phyloP scores from a whole-genome alignment of 176 grass and related monocot species.

The Zoysia japonica region DNA sequence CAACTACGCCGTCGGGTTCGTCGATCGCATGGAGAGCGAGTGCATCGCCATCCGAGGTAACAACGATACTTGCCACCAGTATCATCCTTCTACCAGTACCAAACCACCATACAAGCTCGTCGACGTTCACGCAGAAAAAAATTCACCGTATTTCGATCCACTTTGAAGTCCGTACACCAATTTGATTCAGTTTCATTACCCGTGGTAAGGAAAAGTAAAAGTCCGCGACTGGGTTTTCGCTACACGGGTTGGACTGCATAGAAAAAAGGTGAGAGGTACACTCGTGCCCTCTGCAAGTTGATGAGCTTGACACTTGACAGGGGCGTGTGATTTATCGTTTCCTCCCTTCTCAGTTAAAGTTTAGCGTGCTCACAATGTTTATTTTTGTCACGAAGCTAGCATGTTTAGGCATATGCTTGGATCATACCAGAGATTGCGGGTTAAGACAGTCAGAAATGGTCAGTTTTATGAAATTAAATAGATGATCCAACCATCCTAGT shows the following conservation, averaged over 20 bases:
- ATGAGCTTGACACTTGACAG: neutral
- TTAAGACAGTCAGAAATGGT: constrained; percentile 3
- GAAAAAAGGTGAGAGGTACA: neutral
- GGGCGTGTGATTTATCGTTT: constrained; percentile 20
- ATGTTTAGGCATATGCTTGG: constrained; percentile 10
- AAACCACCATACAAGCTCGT: neutral
- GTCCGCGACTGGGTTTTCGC: constrained; percentile 44
- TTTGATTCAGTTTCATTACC: neutral
- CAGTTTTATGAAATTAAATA: neutral
- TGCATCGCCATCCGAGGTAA: constrained; percentile 93
- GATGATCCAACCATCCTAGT: neutral
- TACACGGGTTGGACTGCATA: constrained; percentile 29
- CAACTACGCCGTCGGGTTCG: constrained; percentile 90
- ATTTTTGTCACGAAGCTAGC: neutral
- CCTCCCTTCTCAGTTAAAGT: neutral
- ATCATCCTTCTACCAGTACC: neutral
- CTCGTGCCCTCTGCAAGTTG: neutral
- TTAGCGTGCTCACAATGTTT: neutral
- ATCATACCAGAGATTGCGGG: neutral
- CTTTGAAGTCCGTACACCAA: neutral
- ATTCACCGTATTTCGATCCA: neutral
- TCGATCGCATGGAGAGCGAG: constrained; percentile 84
- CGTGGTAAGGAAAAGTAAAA: constrained; percentile 33
- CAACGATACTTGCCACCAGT: too few species aligned
- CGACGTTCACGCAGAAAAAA: neutral